A percentile compares a stretch with the other conserved stretches of the same genome.
Evolutionary conservation across 306 rosid species (phyloP).

Genomic region (Quercus ilex): DNA sequence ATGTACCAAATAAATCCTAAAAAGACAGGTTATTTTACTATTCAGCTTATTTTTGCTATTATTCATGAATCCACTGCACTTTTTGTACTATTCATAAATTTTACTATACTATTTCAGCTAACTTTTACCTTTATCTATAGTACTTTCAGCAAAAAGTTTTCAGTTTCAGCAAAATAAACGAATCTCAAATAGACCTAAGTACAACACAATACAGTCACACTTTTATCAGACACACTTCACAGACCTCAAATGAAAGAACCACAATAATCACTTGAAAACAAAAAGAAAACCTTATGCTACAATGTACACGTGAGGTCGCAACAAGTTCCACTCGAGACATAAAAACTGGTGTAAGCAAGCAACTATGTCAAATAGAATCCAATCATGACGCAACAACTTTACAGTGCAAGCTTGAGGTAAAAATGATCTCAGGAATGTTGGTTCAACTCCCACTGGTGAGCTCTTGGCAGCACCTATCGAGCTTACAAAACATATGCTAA

Average conservation of each 20-base stretch:
- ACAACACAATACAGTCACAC: conserved; percentile 29
- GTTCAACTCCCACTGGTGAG: conserved; percentile 12
- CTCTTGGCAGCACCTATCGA: conserved; percentile 2
- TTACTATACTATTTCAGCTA: too few species aligned
- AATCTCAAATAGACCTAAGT: not conserved
- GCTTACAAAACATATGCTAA: conserved; percentile 1
- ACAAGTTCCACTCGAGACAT: conserved; percentile 17
- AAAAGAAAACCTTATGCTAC: conserved; percentile 28
- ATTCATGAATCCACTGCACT: too few species aligned
- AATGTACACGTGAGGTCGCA: conserved; percentile 39
- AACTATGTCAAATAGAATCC: conserved; percentile 2
- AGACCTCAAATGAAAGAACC: conserved; percentile 25
- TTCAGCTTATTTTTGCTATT: fast-evolving
- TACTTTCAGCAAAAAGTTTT: too few species aligned
- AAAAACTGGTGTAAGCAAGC: not conserved
- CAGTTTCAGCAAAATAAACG: too few species aligned
- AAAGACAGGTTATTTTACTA: too few species aligned
- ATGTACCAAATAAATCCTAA: too few species aligned
- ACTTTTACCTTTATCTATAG: too few species aligned
- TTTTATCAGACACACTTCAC: conserved; percentile 14
- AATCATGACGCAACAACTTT: conserved; percentile 4
- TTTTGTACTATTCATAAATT: too few species aligned
- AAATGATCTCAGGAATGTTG: conserved; percentile 12
- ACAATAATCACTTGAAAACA: conserved; percentile 31
- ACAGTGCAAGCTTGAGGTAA: not conserved